These are phyloP conservation scores for Eutypella sp. DNA, from an alignment of 2,329 filamentous ascomycete species.

Conservation along the genomic window DNA sequence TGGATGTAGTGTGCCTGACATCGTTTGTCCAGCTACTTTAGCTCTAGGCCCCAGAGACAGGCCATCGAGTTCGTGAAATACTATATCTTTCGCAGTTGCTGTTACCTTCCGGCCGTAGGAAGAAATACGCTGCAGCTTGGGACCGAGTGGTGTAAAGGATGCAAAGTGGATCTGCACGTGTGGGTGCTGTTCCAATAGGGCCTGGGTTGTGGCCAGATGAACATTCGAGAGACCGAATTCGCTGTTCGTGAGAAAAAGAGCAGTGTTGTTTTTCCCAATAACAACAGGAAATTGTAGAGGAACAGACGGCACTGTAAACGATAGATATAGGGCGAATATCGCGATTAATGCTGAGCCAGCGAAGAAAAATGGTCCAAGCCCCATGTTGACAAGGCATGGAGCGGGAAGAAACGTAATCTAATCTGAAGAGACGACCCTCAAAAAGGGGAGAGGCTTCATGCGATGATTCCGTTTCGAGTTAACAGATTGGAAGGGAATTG, in stretches of 20 bases:
- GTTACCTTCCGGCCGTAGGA: constrained; percentile 4
- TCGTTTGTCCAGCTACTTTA: background rate
- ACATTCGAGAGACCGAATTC: constrained; percentile 16
- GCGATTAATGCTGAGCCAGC: background rate
- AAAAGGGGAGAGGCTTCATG: no score
- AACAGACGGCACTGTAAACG: background rate
- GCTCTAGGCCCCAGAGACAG: background rate
- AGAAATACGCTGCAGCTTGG: constrained; percentile 10
- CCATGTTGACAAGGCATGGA: no score
- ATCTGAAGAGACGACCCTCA: no score
- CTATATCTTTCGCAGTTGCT: constrained; percentile 5
- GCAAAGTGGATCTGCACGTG: constrained; percentile 14
- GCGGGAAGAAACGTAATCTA: no score
- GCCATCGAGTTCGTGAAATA: constrained; percentile 10
- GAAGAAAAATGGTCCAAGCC: background rate
- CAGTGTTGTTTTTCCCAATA: constrained; percentile 13
- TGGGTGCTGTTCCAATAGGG: constrained; percentile 13
- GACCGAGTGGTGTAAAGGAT: constrained; percentile 8
- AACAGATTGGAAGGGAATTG: no score
- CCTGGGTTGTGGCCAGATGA: constrained; percentile 11
- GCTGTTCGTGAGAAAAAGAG: constrained; percentile 12
- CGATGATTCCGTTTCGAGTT: no score
- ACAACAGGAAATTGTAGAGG: constrained; percentile 1
- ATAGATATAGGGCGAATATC: background rate
- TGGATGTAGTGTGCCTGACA: constrained; percentile 3